These are phyloP conservation scores for Trichoderma sp. DNA, from an alignment of 2,329 filamentous ascomycete species.

Conservation along the genomic window DNA sequence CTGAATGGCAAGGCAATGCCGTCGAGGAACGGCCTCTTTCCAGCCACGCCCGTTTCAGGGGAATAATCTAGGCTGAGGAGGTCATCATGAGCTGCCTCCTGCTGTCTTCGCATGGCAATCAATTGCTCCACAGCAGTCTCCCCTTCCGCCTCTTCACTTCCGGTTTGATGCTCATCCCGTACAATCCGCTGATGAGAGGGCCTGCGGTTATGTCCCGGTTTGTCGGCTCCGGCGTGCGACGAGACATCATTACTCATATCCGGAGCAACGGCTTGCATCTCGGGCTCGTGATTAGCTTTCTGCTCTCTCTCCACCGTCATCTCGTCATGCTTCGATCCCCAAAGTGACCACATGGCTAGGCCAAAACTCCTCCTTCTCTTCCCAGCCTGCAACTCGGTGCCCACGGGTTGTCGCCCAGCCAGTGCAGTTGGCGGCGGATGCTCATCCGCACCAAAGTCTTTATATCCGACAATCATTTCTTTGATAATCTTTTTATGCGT, in stretches of 20 bases:
- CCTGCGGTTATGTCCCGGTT: conserved; percentile 32
- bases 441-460: conserved; percentile 68
- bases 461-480: conserved; percentile 69
- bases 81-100: conserved; percentile 39
- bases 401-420: conserved; percentile 61
- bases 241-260: conserved; percentile 44
- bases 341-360: conserved; percentile 78
- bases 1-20: conserved; percentile 73
- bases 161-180: conserved; percentile 50
- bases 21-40: conserved; percentile 63
- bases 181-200: conserved; percentile 47
- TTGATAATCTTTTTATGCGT: conserved; percentile 71
- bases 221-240: conserved; percentile 40
- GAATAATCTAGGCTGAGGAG: conserved; percentile 43
- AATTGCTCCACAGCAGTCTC: conserved; percentile 44
- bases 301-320: conserved; percentile 61
- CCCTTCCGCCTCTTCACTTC: conserved; percentile 32
- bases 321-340: conserved; percentile 88
- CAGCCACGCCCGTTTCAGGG: conserved; percentile 49
- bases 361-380: conserved; percentile 67
- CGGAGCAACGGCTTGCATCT: conserved; percentile 32
- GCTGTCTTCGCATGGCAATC: conserved; percentile 40
- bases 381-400: conserved; percentile 41
- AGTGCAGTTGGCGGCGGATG: conserved; percentile 79
- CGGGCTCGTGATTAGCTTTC: conserved; percentile 43